Conservation (phyloP, 73 alveolate species). For the Paramecium sexaurelia region DNA sequence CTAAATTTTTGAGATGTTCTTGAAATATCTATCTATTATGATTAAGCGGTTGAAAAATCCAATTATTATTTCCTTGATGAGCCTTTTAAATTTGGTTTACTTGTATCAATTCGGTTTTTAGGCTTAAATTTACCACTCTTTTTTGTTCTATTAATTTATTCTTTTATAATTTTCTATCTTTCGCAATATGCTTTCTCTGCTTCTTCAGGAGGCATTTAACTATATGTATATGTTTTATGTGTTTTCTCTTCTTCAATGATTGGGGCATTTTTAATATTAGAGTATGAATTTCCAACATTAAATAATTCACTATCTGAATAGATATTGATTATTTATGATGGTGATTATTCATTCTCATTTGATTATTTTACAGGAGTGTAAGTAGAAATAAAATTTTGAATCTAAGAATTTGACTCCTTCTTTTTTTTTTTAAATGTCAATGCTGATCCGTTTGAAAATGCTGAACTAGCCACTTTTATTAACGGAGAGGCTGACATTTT, state of each 20-base stretch:
- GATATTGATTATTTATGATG: neutral
- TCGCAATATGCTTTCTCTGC: constrained; percentile 1
- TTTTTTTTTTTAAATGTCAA: neutral
- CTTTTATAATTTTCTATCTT: neutral
- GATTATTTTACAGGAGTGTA: neutral
- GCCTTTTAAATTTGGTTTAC: neutral
- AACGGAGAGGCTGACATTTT: constrained; percentile 37
- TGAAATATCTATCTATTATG: neutral
- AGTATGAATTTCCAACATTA: neutral
- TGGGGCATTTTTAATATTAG: neutral
- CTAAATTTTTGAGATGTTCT: constrained; percentile 8
- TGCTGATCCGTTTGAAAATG: constrained; percentile 23
- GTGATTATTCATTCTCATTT: neutral
- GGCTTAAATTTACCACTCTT: constrained; percentile 10
- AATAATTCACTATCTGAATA: neutral
- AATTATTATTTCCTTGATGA: neutral
- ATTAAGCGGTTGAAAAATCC: constrained; percentile 1
- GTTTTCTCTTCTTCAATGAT: neutral
- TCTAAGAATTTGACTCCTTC: neutral
- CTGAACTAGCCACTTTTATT: constrained; percentile 14
- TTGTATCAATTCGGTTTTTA: neutral
- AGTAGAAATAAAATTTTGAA: neutral
- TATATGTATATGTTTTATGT: neutral
- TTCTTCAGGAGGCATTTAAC: neutral
- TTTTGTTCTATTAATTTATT: constrained; percentile 13